A percentile compares a stretch with the other conserved stretches of the same genome.
phyloP scores from a whole-genome alignment of 2,329 filamentous ascomycete genomes.

The Aspergillus sp. region DNA sequence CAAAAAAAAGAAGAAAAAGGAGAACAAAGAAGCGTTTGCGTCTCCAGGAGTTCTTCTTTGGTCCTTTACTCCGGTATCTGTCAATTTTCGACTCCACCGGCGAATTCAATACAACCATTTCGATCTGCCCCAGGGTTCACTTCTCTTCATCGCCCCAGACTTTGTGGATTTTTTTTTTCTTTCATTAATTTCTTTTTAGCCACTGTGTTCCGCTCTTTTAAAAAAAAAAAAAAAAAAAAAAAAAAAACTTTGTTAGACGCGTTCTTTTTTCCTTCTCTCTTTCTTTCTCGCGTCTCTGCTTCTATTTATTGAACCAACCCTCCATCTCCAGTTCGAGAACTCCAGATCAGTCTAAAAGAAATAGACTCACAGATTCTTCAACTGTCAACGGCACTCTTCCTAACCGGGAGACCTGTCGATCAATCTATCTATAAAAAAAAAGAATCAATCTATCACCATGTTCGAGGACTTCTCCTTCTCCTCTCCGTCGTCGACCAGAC shows the following conservation, averaged over 20 bases:
- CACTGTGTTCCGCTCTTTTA: neutral
- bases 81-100: too few relatives aligned
- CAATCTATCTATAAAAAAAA: neutral
- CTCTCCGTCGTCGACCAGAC: constrained; percentile 27
- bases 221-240: neutral
- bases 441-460: constrained; percentile 18
- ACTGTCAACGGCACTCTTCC: neutral
- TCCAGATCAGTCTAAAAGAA: too few relatives aligned
- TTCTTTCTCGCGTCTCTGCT: neutral
- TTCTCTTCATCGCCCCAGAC: neutral
- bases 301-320: neutral
- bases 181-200: neutral
- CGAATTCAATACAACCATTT: neutral
- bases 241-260: neutral
- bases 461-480: constrained; percentile 41
- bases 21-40: too few relatives aligned
- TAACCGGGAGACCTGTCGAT: neutral
- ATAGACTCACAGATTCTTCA: too few relatives aligned
- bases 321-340: neutral
- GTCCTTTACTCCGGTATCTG: too few relatives aligned
- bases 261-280: neutral
- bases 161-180: too few relatives aligned
- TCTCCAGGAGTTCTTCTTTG: too few relatives aligned
- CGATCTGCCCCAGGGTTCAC: neutral
- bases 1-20: too few relatives aligned